These are phyloP conservation scores for Bryoerythrophyllum caledonicum DNA, from an alignment of 225 moss, liverwort and hornwort species.

Conservation along the genomic window DNA sequence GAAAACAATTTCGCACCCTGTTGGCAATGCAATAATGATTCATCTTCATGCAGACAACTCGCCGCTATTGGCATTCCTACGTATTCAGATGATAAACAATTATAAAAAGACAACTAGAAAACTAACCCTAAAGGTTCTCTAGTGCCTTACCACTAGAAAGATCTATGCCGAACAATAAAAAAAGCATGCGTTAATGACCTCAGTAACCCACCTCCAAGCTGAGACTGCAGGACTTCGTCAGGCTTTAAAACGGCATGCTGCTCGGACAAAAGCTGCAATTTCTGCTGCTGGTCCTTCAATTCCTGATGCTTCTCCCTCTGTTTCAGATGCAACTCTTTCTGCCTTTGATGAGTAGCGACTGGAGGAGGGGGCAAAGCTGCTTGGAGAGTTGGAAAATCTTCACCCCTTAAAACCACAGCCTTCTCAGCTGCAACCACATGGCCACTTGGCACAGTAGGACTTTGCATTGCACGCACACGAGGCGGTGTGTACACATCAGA, in stretches of 20 bases:
- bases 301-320: constrained; percentile 94
- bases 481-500: constrained; percentile 97
- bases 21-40: background rate
- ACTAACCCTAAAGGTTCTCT: background rate
- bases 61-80: constrained; percentile 1
- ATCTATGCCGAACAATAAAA: background rate
- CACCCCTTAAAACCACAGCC: constrained; percentile 94
- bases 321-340: constrained; percentile 88
- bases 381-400: constrained; percentile 97
- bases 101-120: background rate
- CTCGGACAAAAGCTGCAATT: constrained; percentile 84
- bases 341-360: constrained; percentile 65
- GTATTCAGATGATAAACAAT: background rate
- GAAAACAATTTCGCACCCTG: constrained; percentile 6
- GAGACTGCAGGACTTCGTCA: constrained; percentile 71
- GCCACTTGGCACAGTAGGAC: constrained; percentile 39
- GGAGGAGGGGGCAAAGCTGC: constrained; percentile 86
- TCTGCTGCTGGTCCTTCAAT: constrained; percentile 92
- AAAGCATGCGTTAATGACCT: background rate
- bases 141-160: background rate
- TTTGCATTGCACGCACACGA: constrained; percentile 76
- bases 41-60: background rate
- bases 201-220: constrained; percentile 59
- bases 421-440: constrained; percentile 67
- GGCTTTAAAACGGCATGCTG: constrained; percentile 65